Evolutionary conservation across 2,329 filamentous ascomycete genomes (phyloP).

Genomic region (Nemania abortiva): DNA sequence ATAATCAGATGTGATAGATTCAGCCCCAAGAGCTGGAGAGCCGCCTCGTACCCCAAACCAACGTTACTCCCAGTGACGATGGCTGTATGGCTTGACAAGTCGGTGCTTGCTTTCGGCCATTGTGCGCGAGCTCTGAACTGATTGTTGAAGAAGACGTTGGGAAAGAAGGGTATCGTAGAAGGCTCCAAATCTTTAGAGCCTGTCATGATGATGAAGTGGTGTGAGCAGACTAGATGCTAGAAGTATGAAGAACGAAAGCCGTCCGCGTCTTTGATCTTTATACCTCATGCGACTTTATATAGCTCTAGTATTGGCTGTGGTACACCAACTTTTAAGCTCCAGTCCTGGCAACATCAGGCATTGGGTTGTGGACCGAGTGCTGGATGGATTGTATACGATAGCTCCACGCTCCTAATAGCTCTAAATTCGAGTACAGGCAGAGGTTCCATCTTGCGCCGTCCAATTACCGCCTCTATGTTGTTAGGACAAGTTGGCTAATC

Average conservation of each 20-base stretch:
- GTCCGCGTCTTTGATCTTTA: not conserved
- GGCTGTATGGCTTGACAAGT: constrained; percentile 54
- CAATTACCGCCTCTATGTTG: no score
- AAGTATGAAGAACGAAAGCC: not conserved
- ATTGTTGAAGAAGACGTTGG: constrained; percentile 45
- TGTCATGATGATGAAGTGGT: constrained; percentile 16
- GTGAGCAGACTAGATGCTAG: not conserved
- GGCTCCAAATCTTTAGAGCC: constrained; percentile 34
- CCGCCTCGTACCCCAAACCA: constrained; percentile 61
- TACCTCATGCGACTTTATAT: not conserved
- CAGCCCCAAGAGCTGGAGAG: constrained; percentile 55
- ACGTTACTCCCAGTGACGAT: constrained; percentile 64
- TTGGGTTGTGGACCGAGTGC: no score
- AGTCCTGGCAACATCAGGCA: no score
- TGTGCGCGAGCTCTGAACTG: constrained; percentile 45
- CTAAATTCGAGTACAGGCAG: no score
- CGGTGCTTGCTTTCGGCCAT: constrained; percentile 37
- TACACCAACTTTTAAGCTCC: no score
- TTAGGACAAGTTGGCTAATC: not conserved
- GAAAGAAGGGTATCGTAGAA: constrained; percentile 22
- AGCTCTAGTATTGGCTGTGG: no score
- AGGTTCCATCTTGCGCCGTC: no score
- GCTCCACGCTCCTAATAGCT: no score
- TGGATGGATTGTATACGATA: no score
- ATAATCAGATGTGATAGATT: constrained; percentile 59